Evolutionary conservation across 2,329 filamentous ascomycete species (phyloP).

Genomic region (Exophiala phaeomuriformis): DNA sequence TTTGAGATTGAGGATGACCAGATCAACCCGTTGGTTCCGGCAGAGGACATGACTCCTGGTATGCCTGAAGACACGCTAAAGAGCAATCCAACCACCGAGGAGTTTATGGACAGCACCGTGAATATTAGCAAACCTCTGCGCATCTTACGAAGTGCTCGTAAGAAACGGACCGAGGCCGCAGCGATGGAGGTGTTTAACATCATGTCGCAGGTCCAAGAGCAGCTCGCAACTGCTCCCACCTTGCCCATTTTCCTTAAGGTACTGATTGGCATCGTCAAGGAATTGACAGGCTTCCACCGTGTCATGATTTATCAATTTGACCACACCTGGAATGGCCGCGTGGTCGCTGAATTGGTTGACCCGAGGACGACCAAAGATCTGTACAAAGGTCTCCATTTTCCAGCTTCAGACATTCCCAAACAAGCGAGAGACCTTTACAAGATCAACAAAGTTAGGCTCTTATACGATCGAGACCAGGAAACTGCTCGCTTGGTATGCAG

Average conservation of each 20-base stretch:
- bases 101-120: constrained; percentile 67
- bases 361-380: constrained; percentile 70
- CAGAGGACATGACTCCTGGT: constrained; percentile 53
- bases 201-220: constrained; percentile 85
- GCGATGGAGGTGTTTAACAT: constrained; percentile 89
- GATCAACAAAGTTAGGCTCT: constrained; percentile 76
- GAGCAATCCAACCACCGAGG: constrained; percentile 64
- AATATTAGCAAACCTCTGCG: constrained; percentile 69
- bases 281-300: constrained; percentile 82
- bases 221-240: constrained; percentile 64
- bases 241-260: constrained; percentile 71
- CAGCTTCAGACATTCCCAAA: constrained; percentile 76
- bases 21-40: constrained; percentile 58
- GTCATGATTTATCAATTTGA: constrained; percentile 95
- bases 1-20: constrained; percentile 78
- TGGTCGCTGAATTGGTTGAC: constrained; percentile 81
- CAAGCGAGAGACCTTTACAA: constrained; percentile 86
- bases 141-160: constrained; percentile 66
- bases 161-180: constrained; percentile 72
- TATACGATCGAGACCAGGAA: constrained; percentile 76
- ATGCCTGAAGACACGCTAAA: constrained; percentile 66
- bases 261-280: constrained; percentile 76
- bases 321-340: constrained; percentile 69
- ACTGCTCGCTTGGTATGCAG: constrained; percentile 78
- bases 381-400: constrained; percentile 82